These are phyloP conservation scores for Cryptosporidium ryanae DNA, from an alignment of 169 alveolate genomes.

Conservation along the genomic window DNA sequence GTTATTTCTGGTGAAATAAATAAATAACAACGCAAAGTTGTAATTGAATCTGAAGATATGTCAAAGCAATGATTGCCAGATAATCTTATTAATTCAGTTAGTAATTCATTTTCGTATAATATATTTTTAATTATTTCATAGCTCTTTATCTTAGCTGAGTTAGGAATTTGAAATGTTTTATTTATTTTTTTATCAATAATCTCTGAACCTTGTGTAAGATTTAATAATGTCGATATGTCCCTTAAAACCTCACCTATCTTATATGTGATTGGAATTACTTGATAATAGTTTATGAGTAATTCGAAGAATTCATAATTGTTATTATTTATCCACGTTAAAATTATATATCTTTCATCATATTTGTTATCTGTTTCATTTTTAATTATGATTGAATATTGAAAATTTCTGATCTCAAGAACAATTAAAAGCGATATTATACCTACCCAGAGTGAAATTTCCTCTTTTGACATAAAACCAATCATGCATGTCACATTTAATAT, in stretches of 20 bases:
- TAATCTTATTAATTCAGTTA: conserved; percentile 14
- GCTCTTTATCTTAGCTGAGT: conserved; percentile 16
- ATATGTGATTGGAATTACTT: conserved; percentile 38
- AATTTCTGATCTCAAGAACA: conserved; percentile 49
- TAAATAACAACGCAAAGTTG: conserved; percentile 59
- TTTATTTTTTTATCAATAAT: conserved; percentile 46
- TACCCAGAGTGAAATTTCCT: conserved; percentile 42
- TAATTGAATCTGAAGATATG: conserved; percentile 52
- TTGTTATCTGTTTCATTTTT: neutral
- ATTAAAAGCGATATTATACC: conserved; percentile 53
- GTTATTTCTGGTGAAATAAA: conserved; percentile 65
- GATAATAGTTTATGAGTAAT: conserved; percentile 11
- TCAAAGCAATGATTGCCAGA: conserved; percentile 72
- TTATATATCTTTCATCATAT: conserved; percentile 11
- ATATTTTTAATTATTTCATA: conserved; percentile 13
- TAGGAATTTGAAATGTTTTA: conserved; percentile 43
- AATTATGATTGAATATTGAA: conserved; percentile 15
- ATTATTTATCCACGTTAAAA: conserved; percentile 29
- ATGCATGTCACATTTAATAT: conserved; percentile 30
- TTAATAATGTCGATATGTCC: conserved; percentile 49
- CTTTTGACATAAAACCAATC: conserved; percentile 31
- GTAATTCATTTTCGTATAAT: conserved; percentile 30
- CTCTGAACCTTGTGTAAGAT: conserved; percentile 59
- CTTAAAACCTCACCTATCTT: conserved; percentile 59
- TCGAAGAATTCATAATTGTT: conserved; percentile 44